Percentiles rank a stretch among this genome's conserved stretches.
phyloP scores from a whole-genome alignment of 495 filamentous ascomycete species.

The Peziza echinospora region DNA sequence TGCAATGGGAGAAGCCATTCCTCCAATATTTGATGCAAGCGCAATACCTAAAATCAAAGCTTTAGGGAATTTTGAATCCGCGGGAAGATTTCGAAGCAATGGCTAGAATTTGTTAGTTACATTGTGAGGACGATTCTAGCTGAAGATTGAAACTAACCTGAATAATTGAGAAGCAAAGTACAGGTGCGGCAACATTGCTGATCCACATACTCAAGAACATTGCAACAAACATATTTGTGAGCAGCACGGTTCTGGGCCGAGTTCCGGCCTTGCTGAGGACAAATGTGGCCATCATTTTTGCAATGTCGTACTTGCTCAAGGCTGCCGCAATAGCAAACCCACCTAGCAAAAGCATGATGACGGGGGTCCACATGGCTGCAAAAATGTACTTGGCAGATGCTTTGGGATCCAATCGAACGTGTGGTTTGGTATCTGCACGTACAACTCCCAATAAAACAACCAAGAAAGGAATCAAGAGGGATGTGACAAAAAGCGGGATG shows the following conservation, averaged over 20 bases:
- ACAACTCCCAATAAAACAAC: slow-evolving; percentile 73
- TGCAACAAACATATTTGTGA: slow-evolving; percentile 96
- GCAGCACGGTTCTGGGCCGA: slow-evolving; percentile 59
- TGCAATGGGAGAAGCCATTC: slow-evolving; percentile 88
- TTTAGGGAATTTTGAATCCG: slow-evolving; percentile 79
- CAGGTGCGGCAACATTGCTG: slow-evolving; percentile 90
- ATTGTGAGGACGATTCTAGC: background rate
- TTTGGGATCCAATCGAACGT: slow-evolving; percentile 47
- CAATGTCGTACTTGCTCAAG: slow-evolving; percentile 90
- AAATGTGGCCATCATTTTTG: slow-evolving; percentile 87
- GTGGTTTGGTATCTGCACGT: slow-evolving; percentile 46
- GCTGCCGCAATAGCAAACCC: slow-evolving; percentile 93
- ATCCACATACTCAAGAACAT: slow-evolving; percentile 98
- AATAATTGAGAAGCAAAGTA: slow-evolving; percentile 95
- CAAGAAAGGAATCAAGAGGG: slow-evolving; percentile 79
- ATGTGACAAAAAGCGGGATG: slow-evolving; percentile 92
- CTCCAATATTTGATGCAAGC: slow-evolving; percentile 83
- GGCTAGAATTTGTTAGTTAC: slow-evolving; percentile 31
- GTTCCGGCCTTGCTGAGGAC: slow-evolving; percentile 95
- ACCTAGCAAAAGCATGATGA: slow-evolving; percentile 94
- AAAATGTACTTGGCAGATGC: slow-evolving; percentile 65
- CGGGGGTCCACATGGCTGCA: slow-evolving; percentile 93
- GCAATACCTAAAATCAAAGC: slow-evolving; percentile 93
- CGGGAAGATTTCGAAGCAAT: slow-evolving; percentile 74
- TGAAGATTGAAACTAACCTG: slow-evolving; percentile 31